Evolutionary conservation across 1,284 basidiomycete species (phyloP).

Genomic region (Cryptococcus sp.): DNA sequence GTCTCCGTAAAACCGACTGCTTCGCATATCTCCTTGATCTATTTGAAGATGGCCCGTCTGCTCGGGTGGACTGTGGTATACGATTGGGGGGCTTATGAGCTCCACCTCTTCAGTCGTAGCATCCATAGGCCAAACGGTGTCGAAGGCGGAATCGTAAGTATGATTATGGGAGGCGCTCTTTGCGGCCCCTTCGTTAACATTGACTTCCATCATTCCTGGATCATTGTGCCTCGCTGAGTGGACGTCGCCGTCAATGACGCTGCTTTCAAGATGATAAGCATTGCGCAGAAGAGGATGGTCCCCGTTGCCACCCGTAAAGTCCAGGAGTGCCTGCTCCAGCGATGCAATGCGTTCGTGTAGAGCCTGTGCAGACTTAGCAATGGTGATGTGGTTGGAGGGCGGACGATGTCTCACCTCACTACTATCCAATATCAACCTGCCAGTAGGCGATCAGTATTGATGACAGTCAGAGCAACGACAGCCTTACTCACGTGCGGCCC

Average conservation of each 20-base stretch:
- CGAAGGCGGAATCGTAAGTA: no score
- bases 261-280: constrained; percentile 14
- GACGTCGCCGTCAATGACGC: constrained; percentile 1
- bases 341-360: constrained; percentile 22
- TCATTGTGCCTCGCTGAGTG: neutral
- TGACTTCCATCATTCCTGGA: neutral
- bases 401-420: constrained; percentile 10
- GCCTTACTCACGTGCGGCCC: constrained; percentile 16
- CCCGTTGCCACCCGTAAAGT: constrained; percentile 5
- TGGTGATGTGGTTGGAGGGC: neutral
- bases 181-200: no score
- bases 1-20: constrained; percentile 21
- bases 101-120: no score
- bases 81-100: no score
- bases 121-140: no score
- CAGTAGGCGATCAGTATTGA: neutral
- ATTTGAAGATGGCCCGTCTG: constrained; percentile 7
- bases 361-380: constrained; percentile 6
- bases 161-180: no score
- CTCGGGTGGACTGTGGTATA: no score
- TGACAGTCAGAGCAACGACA: neutral
- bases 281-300: constrained; percentile 18
- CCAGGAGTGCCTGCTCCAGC: constrained; percentile 18
- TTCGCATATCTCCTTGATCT: constrained; percentile 8
- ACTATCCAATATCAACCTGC: constrained; percentile 12